These are phyloP conservation scores for Ophiocordyceps camponoti-leonardi DNA, from an alignment of 2,329 filamentous ascomycete species.

Conservation along the genomic window DNA sequence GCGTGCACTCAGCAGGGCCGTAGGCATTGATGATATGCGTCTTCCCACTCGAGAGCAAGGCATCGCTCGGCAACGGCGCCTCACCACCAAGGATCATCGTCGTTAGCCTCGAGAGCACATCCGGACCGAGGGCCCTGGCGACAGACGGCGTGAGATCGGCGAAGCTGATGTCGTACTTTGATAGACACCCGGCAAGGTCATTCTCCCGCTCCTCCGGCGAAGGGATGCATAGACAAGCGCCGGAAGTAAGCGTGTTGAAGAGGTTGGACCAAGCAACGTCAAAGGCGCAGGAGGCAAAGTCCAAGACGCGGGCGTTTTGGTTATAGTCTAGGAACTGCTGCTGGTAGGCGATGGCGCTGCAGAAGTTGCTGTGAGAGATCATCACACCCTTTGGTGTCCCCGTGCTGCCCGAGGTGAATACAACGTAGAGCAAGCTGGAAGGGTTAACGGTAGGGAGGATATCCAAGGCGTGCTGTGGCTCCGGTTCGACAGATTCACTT, in stretches of 20 bases:
- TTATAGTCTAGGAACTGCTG: neutral
- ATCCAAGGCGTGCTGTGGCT: neutral
- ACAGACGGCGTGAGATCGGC: conserved; percentile 5
- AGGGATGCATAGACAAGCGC: conserved; percentile 4
- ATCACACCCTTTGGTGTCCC: conserved; percentile 1
- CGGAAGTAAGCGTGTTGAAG: conserved; percentile 1
- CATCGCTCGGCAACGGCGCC: neutral
- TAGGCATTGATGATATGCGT: conserved; percentile 6
- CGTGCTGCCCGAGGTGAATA: conserved; percentile 1
- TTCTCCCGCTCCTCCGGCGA: neutral
- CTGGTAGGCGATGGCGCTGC: conserved; percentile 1
- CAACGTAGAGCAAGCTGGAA: neutral
- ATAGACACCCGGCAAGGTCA: neutral
- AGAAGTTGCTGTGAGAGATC: neutral
- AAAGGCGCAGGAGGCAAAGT: conserved; percentile 3
- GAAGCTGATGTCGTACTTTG: neutral
- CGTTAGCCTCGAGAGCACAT: conserved; percentile 2
- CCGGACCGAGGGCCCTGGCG: conserved; percentile 2
- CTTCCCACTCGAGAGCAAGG: neutral
- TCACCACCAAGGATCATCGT: conserved; percentile 1
- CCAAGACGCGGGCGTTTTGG: neutral
- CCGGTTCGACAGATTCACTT: neutral
- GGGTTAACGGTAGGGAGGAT: neutral
- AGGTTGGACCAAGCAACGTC: conserved; percentile 3
- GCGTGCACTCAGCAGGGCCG: conserved; percentile 5